A percentile compares a stretch with the other conserved stretches of the same genome.
These are phyloP conservation scores for Discostella pseudostelligera DNA, from an alignment of 108 stramenopile species.

Conservation along the genomic window DNA sequence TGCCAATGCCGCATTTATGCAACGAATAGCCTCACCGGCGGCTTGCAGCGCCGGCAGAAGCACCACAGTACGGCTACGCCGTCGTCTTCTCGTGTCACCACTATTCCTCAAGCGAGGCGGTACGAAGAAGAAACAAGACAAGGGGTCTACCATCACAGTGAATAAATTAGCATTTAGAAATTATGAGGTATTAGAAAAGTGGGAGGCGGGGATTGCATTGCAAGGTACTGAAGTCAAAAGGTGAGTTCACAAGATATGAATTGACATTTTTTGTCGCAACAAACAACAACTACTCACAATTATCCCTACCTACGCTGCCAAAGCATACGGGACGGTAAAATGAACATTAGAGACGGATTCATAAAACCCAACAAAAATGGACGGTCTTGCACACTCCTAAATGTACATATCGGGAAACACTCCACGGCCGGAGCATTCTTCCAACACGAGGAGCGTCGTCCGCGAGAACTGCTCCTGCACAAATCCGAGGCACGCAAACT, in stretches of 20 bases:
- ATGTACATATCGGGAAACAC: conserved; percentile 83
- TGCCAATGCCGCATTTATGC: not conserved
- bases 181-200: conserved; percentile 74
- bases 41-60: too few species aligned
- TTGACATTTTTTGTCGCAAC: not conserved
- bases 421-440: conserved; percentile 69
- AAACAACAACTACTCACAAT: not conserved
- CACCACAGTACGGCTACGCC: conserved; percentile 1
- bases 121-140: conserved; percentile 46
- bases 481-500: conserved; percentile 53
- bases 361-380: conserved; percentile 61
- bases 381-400: conserved; percentile 59
- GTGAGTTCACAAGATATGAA: conserved; percentile 10
- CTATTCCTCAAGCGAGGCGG: conserved; percentile 37
- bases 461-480: conserved; percentile 59
- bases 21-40: not conserved
- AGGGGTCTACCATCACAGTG: conserved; percentile 39
- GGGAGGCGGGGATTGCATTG: conserved; percentile 77
- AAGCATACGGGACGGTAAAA: conserved; percentile 78
- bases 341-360: conserved; percentile 82
- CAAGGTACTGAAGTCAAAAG: conserved; percentile 81
- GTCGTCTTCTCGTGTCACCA: conserved; percentile 2
- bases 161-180: conserved; percentile 46
- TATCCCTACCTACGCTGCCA: not conserved
- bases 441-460: conserved; percentile 78